Evolutionary conservation across 2,329 filamentous ascomycete species (phyloP).

Genomic region (Parastagonospora nodorum): DNA sequence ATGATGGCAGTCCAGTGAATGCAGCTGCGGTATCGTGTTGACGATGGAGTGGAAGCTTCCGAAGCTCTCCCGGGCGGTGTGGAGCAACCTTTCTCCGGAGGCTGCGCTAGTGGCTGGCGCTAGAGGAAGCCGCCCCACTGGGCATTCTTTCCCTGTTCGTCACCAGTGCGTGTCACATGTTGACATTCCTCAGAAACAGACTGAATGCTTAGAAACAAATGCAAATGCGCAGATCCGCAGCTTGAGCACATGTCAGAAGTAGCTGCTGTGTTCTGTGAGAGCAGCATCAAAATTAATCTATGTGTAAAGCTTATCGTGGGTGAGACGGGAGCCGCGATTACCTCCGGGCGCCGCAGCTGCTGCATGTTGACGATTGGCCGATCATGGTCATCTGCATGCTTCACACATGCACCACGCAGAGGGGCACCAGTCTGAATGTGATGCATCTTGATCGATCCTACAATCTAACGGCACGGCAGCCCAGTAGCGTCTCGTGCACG

Average conservation of each 20-base stretch:
- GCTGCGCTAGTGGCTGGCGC: background rate
- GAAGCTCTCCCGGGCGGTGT: slow-evolving; percentile 12
- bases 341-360: slow-evolving; percentile 7
- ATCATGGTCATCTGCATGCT: slow-evolving; percentile 29
- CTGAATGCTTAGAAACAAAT: background rate
- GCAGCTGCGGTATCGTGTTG: slow-evolving; percentile 2
- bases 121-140: slow-evolving; percentile 1
- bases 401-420: slow-evolving; percentile 18
- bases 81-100: slow-evolving; percentile 16
- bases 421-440: slow-evolving; percentile 11
- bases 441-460: slow-evolving; percentile 10
- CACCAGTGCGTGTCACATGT: background rate
- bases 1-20: background rate
- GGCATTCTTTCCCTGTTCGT: slow-evolving; percentile 1
- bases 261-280: slow-evolving; percentile 11
- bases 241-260: background rate
- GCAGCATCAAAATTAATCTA: slow-evolving; percentile 2
- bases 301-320: slow-evolving; percentile 6
- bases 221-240: background rate
- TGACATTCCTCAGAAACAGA: slow-evolving; percentile 1
- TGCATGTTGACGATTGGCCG: slow-evolving; percentile 9
- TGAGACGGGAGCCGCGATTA: slow-evolving; percentile 14
- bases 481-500: slow-evolving; percentile 20
- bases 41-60: slow-evolving; percentile 19
- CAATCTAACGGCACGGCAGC: slow-evolving; percentile 13